Conservation (phyloP, 192 early-diverging fungal genomes). For the Coemansia sp. region DNA sequence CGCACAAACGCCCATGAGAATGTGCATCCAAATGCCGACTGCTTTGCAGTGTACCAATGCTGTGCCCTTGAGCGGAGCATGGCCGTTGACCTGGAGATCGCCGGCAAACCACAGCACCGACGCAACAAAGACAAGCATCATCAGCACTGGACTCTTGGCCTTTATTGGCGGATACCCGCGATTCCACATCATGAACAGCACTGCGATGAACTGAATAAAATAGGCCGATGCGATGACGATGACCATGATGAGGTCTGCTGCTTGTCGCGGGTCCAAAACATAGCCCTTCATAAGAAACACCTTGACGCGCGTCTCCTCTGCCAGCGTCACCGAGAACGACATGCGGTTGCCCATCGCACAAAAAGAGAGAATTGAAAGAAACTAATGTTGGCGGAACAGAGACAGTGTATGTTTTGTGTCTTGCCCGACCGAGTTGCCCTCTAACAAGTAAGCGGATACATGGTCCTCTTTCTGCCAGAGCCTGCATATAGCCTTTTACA, state of each 20-base stretch:
- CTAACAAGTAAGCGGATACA: no score
- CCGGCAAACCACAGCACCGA: conserved; percentile 50
- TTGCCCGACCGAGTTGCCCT: no score
- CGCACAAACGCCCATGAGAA: conserved; percentile 29
- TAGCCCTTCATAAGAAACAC: background rate
- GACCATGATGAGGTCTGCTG: conserved; percentile 15
- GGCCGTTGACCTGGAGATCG: conserved; percentile 47
- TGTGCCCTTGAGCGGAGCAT: conserved; percentile 29
- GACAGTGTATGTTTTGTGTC: no score
- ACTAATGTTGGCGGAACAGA: no score
- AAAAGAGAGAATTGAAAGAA: no score
- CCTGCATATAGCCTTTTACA: no score
- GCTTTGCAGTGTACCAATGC: conserved; percentile 33
- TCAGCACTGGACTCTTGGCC: conserved; percentile 48
- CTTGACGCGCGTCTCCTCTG: conserved; percentile 11
- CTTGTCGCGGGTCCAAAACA: conserved; percentile 26
- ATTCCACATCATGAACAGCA: conserved; percentile 35
- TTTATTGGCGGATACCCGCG: conserved; percentile 52
- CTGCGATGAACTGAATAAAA: conserved; percentile 21
- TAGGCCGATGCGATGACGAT: conserved; percentile 7
- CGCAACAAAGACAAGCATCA: conserved; percentile 23
- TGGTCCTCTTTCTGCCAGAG: no score
- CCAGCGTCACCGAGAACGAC: conserved; percentile 1
- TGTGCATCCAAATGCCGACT: conserved; percentile 47
- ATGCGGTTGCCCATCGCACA: background rate